A percentile compares a stretch with the other conserved stretches of the same genome.
Conservation (phyloP, 768 basidiomycete species). For the Porpolomopsis calyptriformis region DNA sequence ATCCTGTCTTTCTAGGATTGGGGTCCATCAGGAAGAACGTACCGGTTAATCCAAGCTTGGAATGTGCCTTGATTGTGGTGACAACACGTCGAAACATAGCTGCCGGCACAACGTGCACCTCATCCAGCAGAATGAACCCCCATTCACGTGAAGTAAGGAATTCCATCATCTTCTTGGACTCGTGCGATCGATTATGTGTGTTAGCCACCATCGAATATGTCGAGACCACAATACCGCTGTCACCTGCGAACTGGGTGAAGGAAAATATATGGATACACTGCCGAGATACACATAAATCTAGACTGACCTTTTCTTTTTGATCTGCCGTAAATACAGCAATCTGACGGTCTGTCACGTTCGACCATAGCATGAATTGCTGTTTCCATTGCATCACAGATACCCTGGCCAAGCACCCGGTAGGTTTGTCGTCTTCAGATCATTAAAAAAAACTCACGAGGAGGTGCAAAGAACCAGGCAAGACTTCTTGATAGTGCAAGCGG, state of each 20-base stretch:
- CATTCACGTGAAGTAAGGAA: conserved; percentile 97
- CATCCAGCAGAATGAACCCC: conserved; percentile 96
- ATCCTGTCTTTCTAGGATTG: neutral
- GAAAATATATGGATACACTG: conserved; percentile 4
- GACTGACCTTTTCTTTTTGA: conserved; percentile 84
- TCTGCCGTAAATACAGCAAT: conserved; percentile 97
- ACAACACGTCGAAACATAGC: conserved; percentile 98
- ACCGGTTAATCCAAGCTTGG: conserved; percentile 96
- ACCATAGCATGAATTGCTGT: conserved; percentile 97
- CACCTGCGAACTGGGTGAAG: conserved; percentile 72
- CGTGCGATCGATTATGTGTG: conserved; percentile 96
- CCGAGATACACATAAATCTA: neutral
- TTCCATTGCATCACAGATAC: conserved; percentile 99
- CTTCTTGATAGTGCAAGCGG: conserved; percentile 98
- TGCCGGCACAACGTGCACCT: conserved; percentile 98
- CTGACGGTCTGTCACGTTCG: conserved; percentile 92
- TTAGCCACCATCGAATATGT: conserved; percentile 99
- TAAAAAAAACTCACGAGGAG: conserved; percentile 63
- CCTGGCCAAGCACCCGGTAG: conserved; percentile 23
- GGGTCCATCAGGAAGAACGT: conserved; percentile 14
- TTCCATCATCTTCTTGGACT: conserved; percentile 99
- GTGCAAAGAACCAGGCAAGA: conserved; percentile 96
- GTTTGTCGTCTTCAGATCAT: neutral
- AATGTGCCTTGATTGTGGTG: conserved; percentile 97
- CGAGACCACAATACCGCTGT: conserved; percentile 95